Base-by-base conservation (phyloP, 139 green algal genomes). In the Chlamydomonas asymmetrica region DNA sequence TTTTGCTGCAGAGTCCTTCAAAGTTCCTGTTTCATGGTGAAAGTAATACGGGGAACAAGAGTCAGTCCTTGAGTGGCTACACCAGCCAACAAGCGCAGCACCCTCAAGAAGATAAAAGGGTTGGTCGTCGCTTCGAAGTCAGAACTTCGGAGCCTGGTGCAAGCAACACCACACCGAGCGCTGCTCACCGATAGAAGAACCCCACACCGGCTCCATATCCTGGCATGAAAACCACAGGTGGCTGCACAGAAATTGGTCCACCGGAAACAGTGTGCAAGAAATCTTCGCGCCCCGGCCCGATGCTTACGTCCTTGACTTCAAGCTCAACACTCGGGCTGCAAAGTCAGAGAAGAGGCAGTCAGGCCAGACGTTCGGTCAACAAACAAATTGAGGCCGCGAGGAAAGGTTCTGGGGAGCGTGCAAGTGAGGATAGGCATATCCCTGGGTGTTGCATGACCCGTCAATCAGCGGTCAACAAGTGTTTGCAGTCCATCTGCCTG, bases 151-250 rank as follows among this genome's bases (percentile, higher is more conserved):
- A 52, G 45, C 13, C 45, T 25, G 5, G n/a, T 5, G 25, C 27
- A 40, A 6, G 2, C 39, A 29, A 8, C 43, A 10, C 43, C 31
- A 16, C 35, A n/a, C 23, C 72, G 38, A 3, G 65, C 49, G n/a
- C 61, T 40, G 37, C 77, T 13, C 62, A 76, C 73, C 63, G 81
- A 66, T 71, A 92, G 54, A 77, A 90, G 78, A 94, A 94, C 5
- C 80, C 88, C 39, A 77, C 66, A 3, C 91, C 92, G 0, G 90
- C 88, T 0, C 84, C 89, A 71, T 96, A 96, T 1, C 92, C 92
- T 2, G 90, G 88, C 61, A 95, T 72, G 18, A 82, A 72, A 5
- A 97, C 92, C 39, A 97, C 50, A 1, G 86, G 70, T 5, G 87
- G 75, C 35, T 76, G 34, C 63, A 72, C 73, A 7, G 1, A 13